Conservation (phyloP, 139 green algal genomes). For the Chlamydomonas sp. region DNA sequence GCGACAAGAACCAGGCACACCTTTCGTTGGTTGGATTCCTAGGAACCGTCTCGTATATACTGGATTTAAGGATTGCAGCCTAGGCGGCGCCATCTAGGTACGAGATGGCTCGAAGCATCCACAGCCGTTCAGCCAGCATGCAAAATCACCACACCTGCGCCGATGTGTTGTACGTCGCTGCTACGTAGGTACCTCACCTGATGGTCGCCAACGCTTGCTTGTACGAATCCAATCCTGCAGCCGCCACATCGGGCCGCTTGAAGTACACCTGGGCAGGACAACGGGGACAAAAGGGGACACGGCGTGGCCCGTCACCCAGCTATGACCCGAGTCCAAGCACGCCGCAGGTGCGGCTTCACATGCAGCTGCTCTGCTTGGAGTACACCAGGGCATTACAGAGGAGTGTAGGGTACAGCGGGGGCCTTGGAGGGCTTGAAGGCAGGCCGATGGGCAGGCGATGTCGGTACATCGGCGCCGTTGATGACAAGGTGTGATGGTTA, state of each 20-base stretch:
- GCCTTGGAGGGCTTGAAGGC: too few species aligned
- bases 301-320: not conserved
- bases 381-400: too few species aligned
- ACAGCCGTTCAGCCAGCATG: not conserved
- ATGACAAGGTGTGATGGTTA: too few species aligned
- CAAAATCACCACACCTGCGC: not conserved
- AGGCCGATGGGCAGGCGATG: too few species aligned
- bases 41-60: too few species aligned
- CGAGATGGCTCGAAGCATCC: too few species aligned
- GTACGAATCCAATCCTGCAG: conserved; percentile 63
- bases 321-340: not conserved
- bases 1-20: not conserved
- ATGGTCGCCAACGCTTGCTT: conserved; percentile 78
- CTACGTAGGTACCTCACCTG: conserved; percentile 48
- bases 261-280: conserved; percentile 74
- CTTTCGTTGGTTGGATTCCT: not conserved
- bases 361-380: too few species aligned
- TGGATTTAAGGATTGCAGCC: too few species aligned
- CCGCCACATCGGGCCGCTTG: conserved; percentile 72
- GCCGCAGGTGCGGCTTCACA: too few species aligned
- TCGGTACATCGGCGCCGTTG: too few species aligned
- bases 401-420: too few species aligned
- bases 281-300: not conserved
- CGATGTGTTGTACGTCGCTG: not conserved
- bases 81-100: too few species aligned